These are phyloP conservation scores for Acacia pycnantha DNA, from an alignment of 331 rosid genomes.

Conservation along the genomic window DNA sequence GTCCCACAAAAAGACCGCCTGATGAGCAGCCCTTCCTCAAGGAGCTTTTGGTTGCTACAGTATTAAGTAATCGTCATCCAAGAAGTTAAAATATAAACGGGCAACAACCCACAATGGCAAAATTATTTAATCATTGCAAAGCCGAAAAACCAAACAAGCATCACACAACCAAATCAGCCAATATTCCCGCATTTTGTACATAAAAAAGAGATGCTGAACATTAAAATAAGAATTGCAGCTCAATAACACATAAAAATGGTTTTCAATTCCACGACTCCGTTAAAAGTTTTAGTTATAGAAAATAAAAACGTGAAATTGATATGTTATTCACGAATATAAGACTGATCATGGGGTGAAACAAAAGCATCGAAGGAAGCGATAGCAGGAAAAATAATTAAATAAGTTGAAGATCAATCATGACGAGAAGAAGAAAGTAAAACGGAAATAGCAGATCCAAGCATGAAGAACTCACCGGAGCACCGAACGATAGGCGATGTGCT, in stretches of 20 bases:
- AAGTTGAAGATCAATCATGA: background rate
- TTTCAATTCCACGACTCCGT: background rate
- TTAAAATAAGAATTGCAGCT: conserved; percentile 9
- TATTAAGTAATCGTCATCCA: background rate
- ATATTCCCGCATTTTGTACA: background rate
- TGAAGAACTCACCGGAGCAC: conserved; percentile 35
- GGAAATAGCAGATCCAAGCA: conserved; percentile 27
- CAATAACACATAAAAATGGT: conserved; percentile 9
- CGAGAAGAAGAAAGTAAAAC: background rate
- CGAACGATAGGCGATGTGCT: conserved; percentile 19
- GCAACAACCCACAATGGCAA: background rate
- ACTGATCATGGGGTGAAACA: conserved; percentile 10
- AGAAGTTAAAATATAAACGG: conserved; percentile 8
- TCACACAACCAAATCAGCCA: conserved; percentile 16
- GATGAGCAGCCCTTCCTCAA: conserved; percentile 6
- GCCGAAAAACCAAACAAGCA: background rate
- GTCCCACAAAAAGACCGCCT: background rate
- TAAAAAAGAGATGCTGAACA: background rate
- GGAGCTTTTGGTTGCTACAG: background rate
- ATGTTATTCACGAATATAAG: conserved; percentile 1
- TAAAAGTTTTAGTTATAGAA: conserved; percentile 7
- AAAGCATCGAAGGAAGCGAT: conserved; percentile 6
- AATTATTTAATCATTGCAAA: conserved; percentile 15
- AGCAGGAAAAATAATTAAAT: background rate
- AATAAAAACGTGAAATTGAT: conserved; percentile 9